These are phyloP conservation scores for Astraeus odoratus DNA, from an alignment of 768 basidiomycete genomes.

Conservation along the genomic window DNA sequence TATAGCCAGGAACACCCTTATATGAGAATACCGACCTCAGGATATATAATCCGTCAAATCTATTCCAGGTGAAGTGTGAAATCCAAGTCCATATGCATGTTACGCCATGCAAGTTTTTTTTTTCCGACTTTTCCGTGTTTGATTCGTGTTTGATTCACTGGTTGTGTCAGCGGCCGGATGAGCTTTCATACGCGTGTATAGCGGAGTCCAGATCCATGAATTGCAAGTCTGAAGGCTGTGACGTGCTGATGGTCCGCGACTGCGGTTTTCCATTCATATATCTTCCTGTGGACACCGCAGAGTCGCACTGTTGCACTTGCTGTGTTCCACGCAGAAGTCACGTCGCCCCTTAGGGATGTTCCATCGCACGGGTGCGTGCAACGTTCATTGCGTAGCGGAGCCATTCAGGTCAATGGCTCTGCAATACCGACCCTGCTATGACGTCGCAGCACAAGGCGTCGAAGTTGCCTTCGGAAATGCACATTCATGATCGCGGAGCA, in stretches of 20 bases:
- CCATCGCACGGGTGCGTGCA: conserved; percentile 6
- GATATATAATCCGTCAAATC: conserved; percentile 25
- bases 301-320: conserved; percentile 25
- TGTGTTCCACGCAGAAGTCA: conserved; percentile 17
- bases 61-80: neutral
- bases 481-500: neutral
- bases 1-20: conserved; percentile 43
- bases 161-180: no score
- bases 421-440: neutral
- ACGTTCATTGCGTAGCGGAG: conserved; percentile 12
- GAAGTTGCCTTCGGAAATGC: neutral
- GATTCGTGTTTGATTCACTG: neutral
- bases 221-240: conserved; percentile 15
- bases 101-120: neutral
- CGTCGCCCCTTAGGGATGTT: conserved; percentile 10
- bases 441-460: conserved; percentile 1
- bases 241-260: conserved; percentile 18
- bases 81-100: neutral
- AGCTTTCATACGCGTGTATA: neutral
- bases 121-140: neutral
- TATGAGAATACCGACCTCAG: conserved; percentile 47
- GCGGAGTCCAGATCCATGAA: conserved; percentile 3
- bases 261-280: conserved; percentile 22
- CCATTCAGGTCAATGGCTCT: conserved; percentile 1
- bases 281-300: conserved; percentile 14